Percentiles rank a stretch among this genome's conserved stretches.
Evolutionary conservation across 805 yeast genomes (phyloP).

Genomic region (Teunomyces barrocoloradensis): DNA sequence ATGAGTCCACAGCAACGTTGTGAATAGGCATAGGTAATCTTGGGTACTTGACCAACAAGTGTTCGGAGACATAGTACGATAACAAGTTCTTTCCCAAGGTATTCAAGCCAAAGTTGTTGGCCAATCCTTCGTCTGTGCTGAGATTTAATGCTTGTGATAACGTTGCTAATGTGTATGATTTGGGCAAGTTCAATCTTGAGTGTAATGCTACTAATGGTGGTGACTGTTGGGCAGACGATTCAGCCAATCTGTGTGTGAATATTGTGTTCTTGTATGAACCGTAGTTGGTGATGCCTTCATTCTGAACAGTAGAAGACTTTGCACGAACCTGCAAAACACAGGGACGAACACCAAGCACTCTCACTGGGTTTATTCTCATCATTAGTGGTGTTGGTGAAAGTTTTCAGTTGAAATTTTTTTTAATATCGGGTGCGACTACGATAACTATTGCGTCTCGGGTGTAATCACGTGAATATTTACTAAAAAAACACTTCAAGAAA

Average conservation of each 20-base stretch:
- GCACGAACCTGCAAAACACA: conserved; percentile 1
- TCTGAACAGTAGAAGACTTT: neutral
- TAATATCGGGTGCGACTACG: neutral
- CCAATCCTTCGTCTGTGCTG: conserved; percentile 39
- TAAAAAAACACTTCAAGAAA: no score
- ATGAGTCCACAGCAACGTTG: conserved; percentile 72
- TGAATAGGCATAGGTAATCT: conserved; percentile 82
- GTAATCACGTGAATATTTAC: neutral
- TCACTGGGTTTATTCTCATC: conserved; percentile 4
- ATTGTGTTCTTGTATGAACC: conserved; percentile 40
- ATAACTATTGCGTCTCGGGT: neutral
- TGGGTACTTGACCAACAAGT: conserved; percentile 76
- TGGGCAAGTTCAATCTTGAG: conserved; percentile 66
- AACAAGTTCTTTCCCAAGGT: conserved; percentile 80
- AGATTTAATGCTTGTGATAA: conserved; percentile 82
- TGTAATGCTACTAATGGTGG: conserved; percentile 80
- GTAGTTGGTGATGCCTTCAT: conserved; percentile 27
- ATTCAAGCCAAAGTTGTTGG: conserved; percentile 75
- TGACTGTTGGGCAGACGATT: conserved; percentile 50
- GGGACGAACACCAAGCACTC: conserved; percentile 1
- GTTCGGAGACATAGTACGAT: conserved; percentile 71
- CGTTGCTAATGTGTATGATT: conserved; percentile 55
- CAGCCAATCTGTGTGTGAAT: conserved; percentile 46
- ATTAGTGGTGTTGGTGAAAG: conserved; percentile 7
- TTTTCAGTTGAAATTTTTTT: conserved; percentile 6